Percentiles rank a stretch among this genome's conserved stretches.
These are phyloP conservation scores for Henckelia pumila DNA, from an alignment of 257 asterid species.

Conservation along the genomic window DNA sequence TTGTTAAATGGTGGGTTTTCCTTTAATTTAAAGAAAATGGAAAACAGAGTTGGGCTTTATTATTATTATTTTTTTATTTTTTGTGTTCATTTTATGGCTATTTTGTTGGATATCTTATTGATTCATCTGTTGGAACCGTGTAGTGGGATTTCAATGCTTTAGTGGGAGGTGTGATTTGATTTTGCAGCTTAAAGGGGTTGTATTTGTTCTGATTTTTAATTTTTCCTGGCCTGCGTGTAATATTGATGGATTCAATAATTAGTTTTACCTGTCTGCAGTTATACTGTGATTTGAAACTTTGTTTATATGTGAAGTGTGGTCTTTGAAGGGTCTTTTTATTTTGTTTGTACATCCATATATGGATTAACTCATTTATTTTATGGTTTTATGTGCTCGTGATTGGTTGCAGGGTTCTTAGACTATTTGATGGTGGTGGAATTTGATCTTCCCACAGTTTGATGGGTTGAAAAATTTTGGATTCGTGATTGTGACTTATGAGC, in stretches of 20 bases:
- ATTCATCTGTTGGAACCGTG: slow-evolving; percentile 23
- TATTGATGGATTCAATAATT: slow-evolving; percentile 24
- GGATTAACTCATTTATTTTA: neutral
- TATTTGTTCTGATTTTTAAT: slow-evolving; percentile 21
- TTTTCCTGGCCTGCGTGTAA: slow-evolving; percentile 22
- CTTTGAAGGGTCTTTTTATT: slow-evolving; percentile 20
- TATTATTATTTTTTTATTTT: too few species aligned
- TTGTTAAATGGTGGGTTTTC: slow-evolving; percentile 40
- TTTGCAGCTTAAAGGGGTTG: slow-evolving; percentile 47
- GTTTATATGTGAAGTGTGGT: slow-evolving; percentile 11
- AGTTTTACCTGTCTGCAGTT: slow-evolving; percentile 22
- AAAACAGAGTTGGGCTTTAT: slow-evolving; percentile 35
- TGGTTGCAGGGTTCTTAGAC: slow-evolving; percentile 25
- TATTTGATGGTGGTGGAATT: slow-evolving; percentile 38
- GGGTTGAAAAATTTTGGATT: slow-evolving; percentile 31
- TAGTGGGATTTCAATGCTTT: slow-evolving; percentile 44
- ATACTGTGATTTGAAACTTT: slow-evolving; percentile 17
- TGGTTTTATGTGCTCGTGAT: slow-evolving; percentile 19
- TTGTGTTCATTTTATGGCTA: slow-evolving; percentile 12
- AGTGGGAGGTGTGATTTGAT: slow-evolving; percentile 61
- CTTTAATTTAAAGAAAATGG: slow-evolving; percentile 48
- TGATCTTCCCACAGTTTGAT: slow-evolving; percentile 38
- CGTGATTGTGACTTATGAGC: slow-evolving; percentile 26
- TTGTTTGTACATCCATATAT: slow-evolving; percentile 15
- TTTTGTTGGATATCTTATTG: slow-evolving; percentile 28